Conservation (phyloP, 2,329 filamentous ascomycete species). For the Colletotrichum navitas region DNA sequence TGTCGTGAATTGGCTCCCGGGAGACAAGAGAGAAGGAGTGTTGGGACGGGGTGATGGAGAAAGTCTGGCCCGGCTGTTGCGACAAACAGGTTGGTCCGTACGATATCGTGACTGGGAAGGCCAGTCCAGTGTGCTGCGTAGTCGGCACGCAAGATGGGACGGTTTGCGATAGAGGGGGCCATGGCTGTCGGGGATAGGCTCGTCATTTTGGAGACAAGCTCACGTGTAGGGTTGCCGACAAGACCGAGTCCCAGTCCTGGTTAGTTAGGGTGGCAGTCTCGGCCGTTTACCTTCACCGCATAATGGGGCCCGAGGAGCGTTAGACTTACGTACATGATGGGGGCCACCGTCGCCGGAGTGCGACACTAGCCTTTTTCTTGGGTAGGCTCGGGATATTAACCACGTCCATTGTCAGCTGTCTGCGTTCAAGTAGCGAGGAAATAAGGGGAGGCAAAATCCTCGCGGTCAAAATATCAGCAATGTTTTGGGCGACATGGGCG, state of each 20-base stretch:
- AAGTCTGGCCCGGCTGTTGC: slow-evolving; percentile 26
- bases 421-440: not conserved
- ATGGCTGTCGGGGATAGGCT: slow-evolving; percentile 31
- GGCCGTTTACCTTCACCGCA: slow-evolving; percentile 40
- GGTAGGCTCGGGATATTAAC: slow-evolving; percentile 16
- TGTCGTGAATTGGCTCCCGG: slow-evolving; percentile 2
- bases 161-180: slow-evolving; percentile 28
- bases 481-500: not conserved
- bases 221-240: slow-evolving; percentile 39
- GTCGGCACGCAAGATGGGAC: slow-evolving; percentile 34
- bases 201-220: slow-evolving; percentile 38
- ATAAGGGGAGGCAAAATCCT: not conserved
- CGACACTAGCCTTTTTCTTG: slow-evolving; percentile 35
- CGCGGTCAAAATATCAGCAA: slow-evolving; percentile 5
- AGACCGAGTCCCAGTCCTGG: slow-evolving; percentile 31
- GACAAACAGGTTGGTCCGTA: slow-evolving; percentile 26
- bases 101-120: slow-evolving; percentile 31
- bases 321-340: slow-evolving; percentile 39
- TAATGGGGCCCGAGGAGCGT: slow-evolving; percentile 32
- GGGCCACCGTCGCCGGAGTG: slow-evolving; percentile 29
- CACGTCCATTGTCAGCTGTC: slow-evolving; percentile 3
- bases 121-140: slow-evolving; percentile 15
- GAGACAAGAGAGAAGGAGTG: slow-evolving; percentile 4
- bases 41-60: slow-evolving; percentile 12
- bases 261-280: slow-evolving; percentile 27